Conservation (phyloP, 140 eudicot genomes). For the Stevia rebaudiana region DNA sequence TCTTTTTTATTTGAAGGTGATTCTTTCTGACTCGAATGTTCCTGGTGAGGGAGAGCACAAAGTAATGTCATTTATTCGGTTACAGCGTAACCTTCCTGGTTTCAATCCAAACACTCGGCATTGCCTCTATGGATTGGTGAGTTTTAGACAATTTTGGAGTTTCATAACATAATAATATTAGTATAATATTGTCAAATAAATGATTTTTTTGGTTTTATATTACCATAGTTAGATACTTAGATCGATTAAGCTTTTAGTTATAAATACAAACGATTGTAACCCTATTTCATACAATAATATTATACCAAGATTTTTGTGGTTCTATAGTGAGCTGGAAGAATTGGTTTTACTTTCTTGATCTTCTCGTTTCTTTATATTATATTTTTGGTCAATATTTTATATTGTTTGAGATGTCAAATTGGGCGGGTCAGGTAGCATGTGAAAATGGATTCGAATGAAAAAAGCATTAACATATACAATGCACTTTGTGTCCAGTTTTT, state of each 20-base stretch:
- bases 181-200: neutral
- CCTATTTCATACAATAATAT: neutral
- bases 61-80: slow-evolving; percentile 87
- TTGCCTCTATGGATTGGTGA: slow-evolving; percentile 90
- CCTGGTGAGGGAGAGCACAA: slow-evolving; percentile 99
- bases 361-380: slow-evolving; percentile 10
- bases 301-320: neutral
- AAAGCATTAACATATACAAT: neutral
- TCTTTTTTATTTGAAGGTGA: slow-evolving; percentile 74
- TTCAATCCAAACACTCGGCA: slow-evolving; percentile 91
- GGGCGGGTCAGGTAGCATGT: neutral
- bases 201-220: neutral
- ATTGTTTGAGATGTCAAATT: neutral
- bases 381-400: neutral
- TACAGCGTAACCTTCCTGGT: slow-evolving; percentile 85
- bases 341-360: neutral
- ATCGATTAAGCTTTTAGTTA: neutral
- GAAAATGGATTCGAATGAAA: neutral
- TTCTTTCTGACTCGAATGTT: slow-evolving; percentile 94
- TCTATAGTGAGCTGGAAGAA: neutral
- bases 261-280: neutral
- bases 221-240: neutral
- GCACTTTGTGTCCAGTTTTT: neutral
- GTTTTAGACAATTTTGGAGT: slow-evolving; percentile 8
- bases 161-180: neutral